These are phyloP conservation scores for Aspergillus aculeatus DNA, from an alignment of 2,329 filamentous ascomycete species.

Conservation along the genomic window DNA sequence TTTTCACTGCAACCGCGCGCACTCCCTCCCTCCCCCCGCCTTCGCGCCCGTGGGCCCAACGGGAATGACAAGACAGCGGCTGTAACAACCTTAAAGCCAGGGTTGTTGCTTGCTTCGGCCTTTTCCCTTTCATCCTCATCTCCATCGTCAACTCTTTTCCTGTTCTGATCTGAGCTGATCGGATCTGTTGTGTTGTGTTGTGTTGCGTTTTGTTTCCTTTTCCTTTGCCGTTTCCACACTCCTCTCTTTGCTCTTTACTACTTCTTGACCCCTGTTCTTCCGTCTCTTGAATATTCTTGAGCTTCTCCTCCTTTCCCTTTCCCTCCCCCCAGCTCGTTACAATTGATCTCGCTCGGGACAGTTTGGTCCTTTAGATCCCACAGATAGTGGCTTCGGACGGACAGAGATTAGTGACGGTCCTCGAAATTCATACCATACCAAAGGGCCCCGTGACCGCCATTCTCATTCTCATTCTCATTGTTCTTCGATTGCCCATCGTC, in stretches of 20 bases:
- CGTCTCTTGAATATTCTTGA: background rate
- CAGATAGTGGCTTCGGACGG: background rate
- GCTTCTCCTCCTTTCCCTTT: background rate
- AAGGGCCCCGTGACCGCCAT: background rate
- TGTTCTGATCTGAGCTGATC: background rate
- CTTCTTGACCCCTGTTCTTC: background rate
- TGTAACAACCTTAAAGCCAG: conserved; percentile 26
- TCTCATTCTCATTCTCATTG: too few species aligned
- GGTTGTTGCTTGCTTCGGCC: conserved; percentile 3
- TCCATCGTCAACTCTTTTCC: background rate
- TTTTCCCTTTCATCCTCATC: conserved; percentile 1
- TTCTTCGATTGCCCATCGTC: background rate
- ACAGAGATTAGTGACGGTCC: background rate
- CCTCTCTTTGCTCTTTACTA: background rate
- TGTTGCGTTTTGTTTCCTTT: background rate
- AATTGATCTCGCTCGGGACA: background rate
- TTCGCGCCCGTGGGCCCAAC: conserved; percentile 25
- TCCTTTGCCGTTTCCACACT: background rate
- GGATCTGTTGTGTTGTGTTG: background rate
- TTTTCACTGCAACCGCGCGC: conserved; percentile 3
- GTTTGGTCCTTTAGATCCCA: background rate
- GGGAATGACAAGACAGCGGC: conserved; percentile 23
- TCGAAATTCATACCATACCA: background rate
- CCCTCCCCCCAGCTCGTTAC: background rate
- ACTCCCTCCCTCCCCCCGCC: conserved; percentile 16